phyloP scores from a whole-genome alignment of 2,329 filamentous ascomycete genomes.

The Penicillium psychrosexuale region DNA sequence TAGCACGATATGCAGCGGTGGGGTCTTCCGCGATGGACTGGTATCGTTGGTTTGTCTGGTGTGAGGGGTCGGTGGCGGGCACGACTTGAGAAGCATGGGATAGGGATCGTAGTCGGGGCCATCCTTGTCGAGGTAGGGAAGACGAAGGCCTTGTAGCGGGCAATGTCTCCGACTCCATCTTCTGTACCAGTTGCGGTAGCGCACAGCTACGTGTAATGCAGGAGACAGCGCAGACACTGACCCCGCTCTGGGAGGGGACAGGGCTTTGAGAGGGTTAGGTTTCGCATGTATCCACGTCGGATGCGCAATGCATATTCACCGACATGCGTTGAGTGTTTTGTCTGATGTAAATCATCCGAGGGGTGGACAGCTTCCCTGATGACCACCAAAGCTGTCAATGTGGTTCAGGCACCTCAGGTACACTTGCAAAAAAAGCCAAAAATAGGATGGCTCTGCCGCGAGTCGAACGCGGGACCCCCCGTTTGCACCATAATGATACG shows the following conservation, averaged over 20 bases:
- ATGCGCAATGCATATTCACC: constrained; percentile 15
- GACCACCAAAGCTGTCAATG: no score
- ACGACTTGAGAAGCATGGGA: constrained; percentile 23
- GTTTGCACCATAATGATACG: background rate
- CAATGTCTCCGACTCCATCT: constrained; percentile 36
- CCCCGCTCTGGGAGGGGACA: constrained; percentile 19
- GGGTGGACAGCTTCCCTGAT: no score
- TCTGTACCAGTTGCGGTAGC: background rate
- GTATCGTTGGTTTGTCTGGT: constrained; percentile 24
- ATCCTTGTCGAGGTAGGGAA: constrained; percentile 30
- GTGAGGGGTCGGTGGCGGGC: constrained; percentile 21
- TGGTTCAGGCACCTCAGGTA: no score
- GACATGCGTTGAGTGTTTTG: constrained; percentile 19
- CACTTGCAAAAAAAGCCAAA: no score
- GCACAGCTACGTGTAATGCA: constrained; percentile 14
- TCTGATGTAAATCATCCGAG: background rate
- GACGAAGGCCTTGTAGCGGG: constrained; percentile 28
- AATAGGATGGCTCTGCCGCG: background rate
- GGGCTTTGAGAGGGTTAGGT: constrained; percentile 13
- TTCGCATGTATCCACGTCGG: constrained; percentile 19
- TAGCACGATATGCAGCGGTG: constrained; percentile 30
- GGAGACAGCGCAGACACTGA: constrained; percentile 18
- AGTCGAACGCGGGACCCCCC: background rate
- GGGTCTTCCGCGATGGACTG: constrained; percentile 20
- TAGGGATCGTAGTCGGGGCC: constrained; percentile 29